These are phyloP conservation scores for Monosporozyma unispora DNA, from an alignment of 805 yeast species.

Conservation along the genomic window DNA sequence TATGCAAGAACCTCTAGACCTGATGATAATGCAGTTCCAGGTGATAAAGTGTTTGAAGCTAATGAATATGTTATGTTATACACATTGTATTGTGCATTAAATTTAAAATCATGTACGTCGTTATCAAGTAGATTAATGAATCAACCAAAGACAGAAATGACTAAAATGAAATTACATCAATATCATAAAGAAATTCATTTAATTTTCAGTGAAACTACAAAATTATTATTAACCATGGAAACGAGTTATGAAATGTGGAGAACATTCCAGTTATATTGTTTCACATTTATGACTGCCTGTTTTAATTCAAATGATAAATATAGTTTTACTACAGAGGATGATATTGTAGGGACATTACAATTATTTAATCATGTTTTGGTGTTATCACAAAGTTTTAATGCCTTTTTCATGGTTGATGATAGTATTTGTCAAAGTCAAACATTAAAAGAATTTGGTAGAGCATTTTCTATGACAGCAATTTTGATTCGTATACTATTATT, in stretches of 20 bases:
- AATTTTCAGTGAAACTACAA: conserved; percentile 10
- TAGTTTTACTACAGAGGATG: conserved; percentile 4
- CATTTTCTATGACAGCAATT: conserved; percentile 6
- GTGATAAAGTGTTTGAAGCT: conserved; percentile 7
- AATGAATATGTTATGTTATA: conserved; percentile 7
- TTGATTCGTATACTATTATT: conserved; percentile 4
- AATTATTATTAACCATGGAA: conserved; percentile 8
- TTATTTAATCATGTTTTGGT: conserved; percentile 10
- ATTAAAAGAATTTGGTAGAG: conserved; percentile 6
- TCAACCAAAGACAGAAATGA: conserved; percentile 6
- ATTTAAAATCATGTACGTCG: conserved; percentile 10
- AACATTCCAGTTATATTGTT: conserved; percentile 8
- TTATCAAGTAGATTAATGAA: conserved; percentile 11
- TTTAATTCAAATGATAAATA: neutral
- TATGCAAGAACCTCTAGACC: conserved; percentile 3
- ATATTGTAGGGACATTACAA: conserved; percentile 8
- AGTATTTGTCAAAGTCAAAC: conserved; percentile 3
- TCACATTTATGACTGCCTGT: neutral
- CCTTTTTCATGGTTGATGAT: neutral
- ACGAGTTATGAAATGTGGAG: conserved; percentile 14
- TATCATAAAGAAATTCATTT: conserved; percentile 6
- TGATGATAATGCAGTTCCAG: neutral
- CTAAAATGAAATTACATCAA: conserved; percentile 1
- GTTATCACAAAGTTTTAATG: neutral
- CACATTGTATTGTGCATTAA: conserved; percentile 6